These are phyloP conservation scores for Ilyonectria mors-panacis DNA, from an alignment of 2,329 filamentous ascomycete genomes.

Conservation along the genomic window DNA sequence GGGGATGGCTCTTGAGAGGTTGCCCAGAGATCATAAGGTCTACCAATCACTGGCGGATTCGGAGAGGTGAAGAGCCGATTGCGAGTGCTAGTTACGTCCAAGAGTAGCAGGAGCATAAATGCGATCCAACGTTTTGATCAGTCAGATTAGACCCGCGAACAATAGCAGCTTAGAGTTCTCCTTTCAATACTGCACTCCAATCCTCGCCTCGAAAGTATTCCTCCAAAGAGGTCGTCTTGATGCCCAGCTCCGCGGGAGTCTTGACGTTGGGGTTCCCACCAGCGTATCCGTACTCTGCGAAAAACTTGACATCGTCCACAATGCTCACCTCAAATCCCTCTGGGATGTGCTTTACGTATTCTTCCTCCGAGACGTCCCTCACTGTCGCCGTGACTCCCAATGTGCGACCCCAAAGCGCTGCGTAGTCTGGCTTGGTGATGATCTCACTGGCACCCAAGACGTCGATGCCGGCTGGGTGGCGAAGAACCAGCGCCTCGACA, in stretches of 20 bases:
- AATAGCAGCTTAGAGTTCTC: too few species aligned
- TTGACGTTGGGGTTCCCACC: slow-evolving; percentile 28
- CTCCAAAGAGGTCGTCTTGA: slow-evolving; percentile 22
- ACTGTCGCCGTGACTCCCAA: slow-evolving; percentile 18
- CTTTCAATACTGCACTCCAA: slow-evolving; percentile 10
- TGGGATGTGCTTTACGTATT: slow-evolving; percentile 25
- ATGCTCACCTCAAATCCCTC: slow-evolving; percentile 14
- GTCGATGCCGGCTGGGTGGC: slow-evolving; percentile 28
- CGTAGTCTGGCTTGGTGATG: slow-evolving; percentile 28
- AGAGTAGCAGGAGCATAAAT: too few species aligned
- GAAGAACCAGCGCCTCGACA: slow-evolving; percentile 30
- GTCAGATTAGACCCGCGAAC: too few species aligned
- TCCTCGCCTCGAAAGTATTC: slow-evolving; percentile 33
- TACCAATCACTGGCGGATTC: too few species aligned
- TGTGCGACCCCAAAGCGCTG: slow-evolving; percentile 25
- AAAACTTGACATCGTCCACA: slow-evolving; percentile 26
- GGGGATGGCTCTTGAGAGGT: too few species aligned
- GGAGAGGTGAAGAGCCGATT: too few species aligned
- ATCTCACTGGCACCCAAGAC: slow-evolving; percentile 26
- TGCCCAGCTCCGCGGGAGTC: not conserved
- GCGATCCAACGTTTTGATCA: too few species aligned
- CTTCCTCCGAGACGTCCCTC: not conserved
- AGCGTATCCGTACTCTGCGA: slow-evolving; percentile 35
- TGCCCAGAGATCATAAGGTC: too few species aligned
- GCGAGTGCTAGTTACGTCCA: too few species aligned